Evolutionary conservation across 805 yeast species (phyloP).

Genomic region (Wickerhamiella musiphila): DNA sequence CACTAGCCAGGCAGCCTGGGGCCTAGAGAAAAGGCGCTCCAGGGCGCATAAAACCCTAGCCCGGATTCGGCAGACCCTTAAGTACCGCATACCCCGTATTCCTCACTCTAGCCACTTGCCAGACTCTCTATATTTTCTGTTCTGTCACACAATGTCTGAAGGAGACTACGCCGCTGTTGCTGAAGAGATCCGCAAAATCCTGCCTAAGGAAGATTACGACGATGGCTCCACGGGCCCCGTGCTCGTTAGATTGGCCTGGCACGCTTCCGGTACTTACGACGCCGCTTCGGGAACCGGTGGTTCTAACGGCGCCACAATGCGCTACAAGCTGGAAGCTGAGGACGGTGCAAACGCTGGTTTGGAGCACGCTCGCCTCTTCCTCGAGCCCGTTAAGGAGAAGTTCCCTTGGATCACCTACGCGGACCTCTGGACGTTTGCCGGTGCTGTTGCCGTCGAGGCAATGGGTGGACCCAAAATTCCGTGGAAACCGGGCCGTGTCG

Average conservation of each 20-base stretch:
- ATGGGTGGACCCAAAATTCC: conserved; percentile 50
- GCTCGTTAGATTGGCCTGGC: conserved; percentile 72
- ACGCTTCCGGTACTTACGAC: conserved; percentile 66
- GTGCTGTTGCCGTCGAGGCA: conserved; percentile 44
- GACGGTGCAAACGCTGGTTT: conserved; percentile 32
- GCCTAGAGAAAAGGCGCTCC: neutral
- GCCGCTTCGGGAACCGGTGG: conserved; percentile 33
- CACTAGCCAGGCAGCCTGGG: neutral
- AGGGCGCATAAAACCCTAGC: neutral
- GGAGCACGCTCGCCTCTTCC: conserved; percentile 37
- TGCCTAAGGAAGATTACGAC: conserved; percentile 34
- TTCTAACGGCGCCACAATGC: conserved; percentile 39
- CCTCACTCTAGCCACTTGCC: no score
- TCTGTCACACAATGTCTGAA: conserved; percentile 8
- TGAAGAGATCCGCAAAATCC: conserved; percentile 21
- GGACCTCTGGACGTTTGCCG: conserved; percentile 60
- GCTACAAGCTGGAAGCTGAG: conserved; percentile 28
- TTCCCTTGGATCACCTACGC: conserved; percentile 48
- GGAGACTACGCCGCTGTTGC: conserved; percentile 25
- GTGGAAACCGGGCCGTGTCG: conserved; percentile 67
- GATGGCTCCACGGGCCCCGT: conserved; percentile 64
- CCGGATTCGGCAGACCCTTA: no score
- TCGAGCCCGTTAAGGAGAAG: conserved; percentile 35
- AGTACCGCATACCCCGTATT: no score
- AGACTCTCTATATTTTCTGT: no score